These are phyloP conservation scores for Chrysanthemum seticuspe DNA, from an alignment of 129 eudicot genomes.

Conservation along the genomic window DNA sequence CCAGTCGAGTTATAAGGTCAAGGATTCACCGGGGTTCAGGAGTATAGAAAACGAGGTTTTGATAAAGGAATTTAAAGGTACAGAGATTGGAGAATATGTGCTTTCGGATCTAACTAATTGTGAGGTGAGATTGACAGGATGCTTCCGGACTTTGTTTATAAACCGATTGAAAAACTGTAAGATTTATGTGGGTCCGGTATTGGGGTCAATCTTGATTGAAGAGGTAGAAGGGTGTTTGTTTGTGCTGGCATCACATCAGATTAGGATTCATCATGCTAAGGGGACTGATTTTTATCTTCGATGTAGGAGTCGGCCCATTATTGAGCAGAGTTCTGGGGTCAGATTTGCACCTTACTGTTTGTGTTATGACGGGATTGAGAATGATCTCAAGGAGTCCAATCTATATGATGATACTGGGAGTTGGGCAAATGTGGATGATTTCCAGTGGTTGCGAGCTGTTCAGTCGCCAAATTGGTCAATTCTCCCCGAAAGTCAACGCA, in stretches of 20 bases:
- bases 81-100: slow-evolving; percentile 54
- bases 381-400: slow-evolving; percentile 59
- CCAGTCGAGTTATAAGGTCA: slow-evolving; percentile 24
- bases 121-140: slow-evolving; percentile 70
- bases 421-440: slow-evolving; percentile 93
- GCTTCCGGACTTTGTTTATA: slow-evolving; percentile 68
- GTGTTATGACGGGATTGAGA: slow-evolving; percentile 60
- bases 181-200: slow-evolving; percentile 65
- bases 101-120: slow-evolving; percentile 56
- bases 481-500: slow-evolving; percentile 53
- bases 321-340: slow-evolving; percentile 71
- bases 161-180: slow-evolving; percentile 57
- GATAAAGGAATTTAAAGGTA: slow-evolving; percentile 51
- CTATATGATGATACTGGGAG: slow-evolving; percentile 73
- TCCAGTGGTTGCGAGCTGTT: slow-evolving; percentile 69
- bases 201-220: slow-evolving; percentile 78
- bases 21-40: slow-evolving; percentile 60
- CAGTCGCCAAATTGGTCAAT: slow-evolving; percentile 83
- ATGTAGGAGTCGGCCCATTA: slow-evolving; percentile 72
- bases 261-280: slow-evolving; percentile 76
- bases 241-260: slow-evolving; percentile 78
- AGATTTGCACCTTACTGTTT: slow-evolving; percentile 78
- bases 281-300: slow-evolving; percentile 67
- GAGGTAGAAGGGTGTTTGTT: slow-evolving; percentile 69
- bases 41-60: slow-evolving; percentile 56